Evolutionary conservation across 2,329 filamentous ascomycete species (phyloP), one percentile per base, ranked within the genome.

Genomic region (Pestalotiopsis sp.): DNA sequence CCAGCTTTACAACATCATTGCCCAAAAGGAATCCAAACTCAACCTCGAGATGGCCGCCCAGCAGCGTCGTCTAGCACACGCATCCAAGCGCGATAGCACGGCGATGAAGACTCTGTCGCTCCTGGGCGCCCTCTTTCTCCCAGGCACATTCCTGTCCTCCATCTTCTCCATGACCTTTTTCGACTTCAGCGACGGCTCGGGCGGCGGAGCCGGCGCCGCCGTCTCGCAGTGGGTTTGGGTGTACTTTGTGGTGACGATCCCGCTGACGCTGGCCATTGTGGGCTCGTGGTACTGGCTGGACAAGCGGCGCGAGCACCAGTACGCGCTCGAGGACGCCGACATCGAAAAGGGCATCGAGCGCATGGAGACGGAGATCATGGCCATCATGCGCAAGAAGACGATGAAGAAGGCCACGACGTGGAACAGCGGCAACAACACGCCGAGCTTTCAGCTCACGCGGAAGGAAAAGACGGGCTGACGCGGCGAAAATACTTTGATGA

Each of bases 111-210:
- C 88, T 0, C 81, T 91, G 52, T 90, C 88, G 0, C 82, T 91
- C 0, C 85, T 91, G 67, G 89, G 89, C 36, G 88, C 88, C 55
- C 80, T 91, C 55, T 91, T 91, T 73, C 80, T 91, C 5, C 89
- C 89, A 0, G 88, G 88, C 2, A 90, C 88, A 0, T 90, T 86
- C 71, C 82, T 91, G 20, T 85, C 89, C 9, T 91, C 89, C 0
- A 81, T 91, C 27, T 91, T 91, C 72, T 87, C 85, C 80, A 91
- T 90, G 88, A 88, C 87, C 0, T 91, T 91, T 76, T 91, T 91
- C 80, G 85, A 91, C 78, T 91, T 90, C 72, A 84, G 85, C 49
- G 70, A 71, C 25, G 80, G 76, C 64, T 76, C 79, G 4, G 76
- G 79, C 27, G 79, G 81, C 4, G 80, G 77, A 63, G 76, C 79